Conservation (phyloP, 2,329 filamentous ascomycete genomes). For the Botrytis medusae region DNA sequence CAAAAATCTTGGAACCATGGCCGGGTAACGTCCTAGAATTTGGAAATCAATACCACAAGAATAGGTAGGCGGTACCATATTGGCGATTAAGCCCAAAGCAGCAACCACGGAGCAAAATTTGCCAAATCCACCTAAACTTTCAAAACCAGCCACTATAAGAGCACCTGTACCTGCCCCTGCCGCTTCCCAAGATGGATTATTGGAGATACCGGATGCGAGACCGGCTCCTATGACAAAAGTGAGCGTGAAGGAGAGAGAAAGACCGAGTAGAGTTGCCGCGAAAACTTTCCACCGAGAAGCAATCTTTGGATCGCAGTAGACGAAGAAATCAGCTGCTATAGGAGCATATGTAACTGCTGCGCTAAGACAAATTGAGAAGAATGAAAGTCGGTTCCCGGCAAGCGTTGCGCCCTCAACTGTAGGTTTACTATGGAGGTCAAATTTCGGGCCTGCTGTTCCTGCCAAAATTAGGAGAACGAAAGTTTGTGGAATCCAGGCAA, state of each 20-base stretch:
- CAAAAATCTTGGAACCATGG: conserved; percentile 58
- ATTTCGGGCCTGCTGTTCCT: conserved; percentile 59
- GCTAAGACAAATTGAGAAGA: conserved; percentile 68
- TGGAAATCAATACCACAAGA: conserved; percentile 67
- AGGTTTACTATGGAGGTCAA: conserved; percentile 56
- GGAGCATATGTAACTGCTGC: conserved; percentile 64
- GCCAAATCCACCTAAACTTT: conserved; percentile 60
- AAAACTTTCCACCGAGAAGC: conserved; percentile 51
- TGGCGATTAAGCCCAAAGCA: conserved; percentile 63
- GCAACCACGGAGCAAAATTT: conserved; percentile 66
- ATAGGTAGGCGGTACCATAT: conserved; percentile 65
- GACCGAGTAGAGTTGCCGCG: conserved; percentile 54
- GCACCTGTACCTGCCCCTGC: conserved; percentile 61
- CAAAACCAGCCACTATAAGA: conserved; percentile 62
- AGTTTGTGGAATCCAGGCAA: conserved; percentile 63
- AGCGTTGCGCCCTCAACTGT: conserved; percentile 45
- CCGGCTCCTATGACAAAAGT: conserved; percentile 62
- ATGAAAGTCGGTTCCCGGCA: conserved; percentile 60
- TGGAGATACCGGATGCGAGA: conserved; percentile 56
- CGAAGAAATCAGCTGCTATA: conserved; percentile 65
- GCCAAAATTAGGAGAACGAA: conserved; percentile 61
- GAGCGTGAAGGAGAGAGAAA: conserved; percentile 59
- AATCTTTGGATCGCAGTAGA: conserved; percentile 58
- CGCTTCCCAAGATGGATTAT: conserved; percentile 56
- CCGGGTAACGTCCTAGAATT: conserved; percentile 59